Conservation (phyloP, 139 green algal genomes). For the Raphidocelis subcapitata region DNA sequence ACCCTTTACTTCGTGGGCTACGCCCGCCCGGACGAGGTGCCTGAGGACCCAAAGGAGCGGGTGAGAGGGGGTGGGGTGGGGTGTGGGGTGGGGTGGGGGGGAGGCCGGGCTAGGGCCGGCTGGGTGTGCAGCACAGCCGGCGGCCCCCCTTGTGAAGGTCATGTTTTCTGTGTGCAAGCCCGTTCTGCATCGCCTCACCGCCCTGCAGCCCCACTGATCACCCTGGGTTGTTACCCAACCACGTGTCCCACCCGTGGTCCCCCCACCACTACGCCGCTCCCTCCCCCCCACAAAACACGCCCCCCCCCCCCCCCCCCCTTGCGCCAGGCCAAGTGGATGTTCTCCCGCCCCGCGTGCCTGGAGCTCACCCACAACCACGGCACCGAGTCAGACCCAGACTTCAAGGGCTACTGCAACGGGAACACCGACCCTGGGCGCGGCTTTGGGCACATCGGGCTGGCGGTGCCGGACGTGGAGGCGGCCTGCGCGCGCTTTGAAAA, state of each 20-base stretch:
- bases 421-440: conserved; percentile 79
- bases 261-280: neutral
- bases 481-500: conserved; percentile 85
- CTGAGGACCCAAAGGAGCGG: conserved; percentile 60
- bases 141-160: no score
- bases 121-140: no score
- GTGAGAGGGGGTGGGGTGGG: no score
- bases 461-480: conserved; percentile 80
- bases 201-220: no score
- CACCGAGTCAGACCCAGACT: conserved; percentile 76
- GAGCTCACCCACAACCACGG: conserved; percentile 90
- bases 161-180: no score
- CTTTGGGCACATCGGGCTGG: conserved; percentile 91
- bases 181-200: no score
- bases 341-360: conserved; percentile 31
- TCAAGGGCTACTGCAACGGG: conserved; percentile 79
- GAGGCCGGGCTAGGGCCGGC: no score
- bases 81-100: no score
- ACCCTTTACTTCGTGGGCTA: conserved; percentile 85
- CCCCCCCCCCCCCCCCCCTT: neutral
- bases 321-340: conserved; percentile 55
- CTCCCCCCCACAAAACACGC: neutral
- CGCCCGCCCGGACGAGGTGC: conserved; percentile 34
- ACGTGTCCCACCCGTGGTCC: neutral
- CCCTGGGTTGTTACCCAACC: no score